These are phyloP conservation scores for Barnettozyma hawaiiensis DNA, from an alignment of 1,139 yeast species.

Conservation along the genomic window DNA sequence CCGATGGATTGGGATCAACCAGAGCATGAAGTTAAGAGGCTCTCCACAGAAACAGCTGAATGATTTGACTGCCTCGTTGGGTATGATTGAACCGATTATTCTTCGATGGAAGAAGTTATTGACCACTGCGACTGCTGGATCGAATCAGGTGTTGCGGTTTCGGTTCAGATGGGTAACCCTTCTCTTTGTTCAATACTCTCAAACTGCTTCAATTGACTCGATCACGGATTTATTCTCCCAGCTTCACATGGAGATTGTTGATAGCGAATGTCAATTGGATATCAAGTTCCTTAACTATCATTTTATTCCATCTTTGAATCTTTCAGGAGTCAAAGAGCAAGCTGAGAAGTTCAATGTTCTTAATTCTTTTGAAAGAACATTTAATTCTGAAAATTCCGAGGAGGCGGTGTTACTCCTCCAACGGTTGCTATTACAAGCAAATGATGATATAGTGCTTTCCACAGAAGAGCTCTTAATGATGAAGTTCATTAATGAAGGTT, in stretches of 20 bases:
- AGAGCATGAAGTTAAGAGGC: conserved; percentile 12
- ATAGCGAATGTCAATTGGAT: neutral
- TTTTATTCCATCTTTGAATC: conserved; percentile 54
- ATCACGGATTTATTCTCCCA: conserved; percentile 20
- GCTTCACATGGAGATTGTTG: neutral
- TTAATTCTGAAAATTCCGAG: conserved; percentile 33
- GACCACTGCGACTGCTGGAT: neutral
- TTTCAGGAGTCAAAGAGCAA: conserved; percentile 50
- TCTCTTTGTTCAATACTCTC: conserved; percentile 33
- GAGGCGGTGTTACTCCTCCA: conserved; percentile 54
- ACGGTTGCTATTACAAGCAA: conserved; percentile 36
- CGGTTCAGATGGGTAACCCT: conserved; percentile 40
- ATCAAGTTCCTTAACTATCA: conserved; percentile 42
- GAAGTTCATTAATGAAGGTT: conserved; percentile 53
- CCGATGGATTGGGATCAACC: conserved; percentile 22
- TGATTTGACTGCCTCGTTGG: conserved; percentile 31
- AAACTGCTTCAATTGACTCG: conserved; percentile 18
- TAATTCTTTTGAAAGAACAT: conserved; percentile 56
- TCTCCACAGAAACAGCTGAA: conserved; percentile 31
- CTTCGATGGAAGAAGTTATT: conserved; percentile 30
- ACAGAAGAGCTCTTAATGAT: conserved; percentile 46
- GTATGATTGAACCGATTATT: conserved; percentile 15
- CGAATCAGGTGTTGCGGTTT: conserved; percentile 3
- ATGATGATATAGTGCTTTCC: conserved; percentile 11
- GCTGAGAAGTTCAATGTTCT: conserved; percentile 63